These are phyloP conservation scores for Dactylella cylindrospora DNA, from an alignment of 2,329 filamentous ascomycete genomes.

Conservation along the genomic window DNA sequence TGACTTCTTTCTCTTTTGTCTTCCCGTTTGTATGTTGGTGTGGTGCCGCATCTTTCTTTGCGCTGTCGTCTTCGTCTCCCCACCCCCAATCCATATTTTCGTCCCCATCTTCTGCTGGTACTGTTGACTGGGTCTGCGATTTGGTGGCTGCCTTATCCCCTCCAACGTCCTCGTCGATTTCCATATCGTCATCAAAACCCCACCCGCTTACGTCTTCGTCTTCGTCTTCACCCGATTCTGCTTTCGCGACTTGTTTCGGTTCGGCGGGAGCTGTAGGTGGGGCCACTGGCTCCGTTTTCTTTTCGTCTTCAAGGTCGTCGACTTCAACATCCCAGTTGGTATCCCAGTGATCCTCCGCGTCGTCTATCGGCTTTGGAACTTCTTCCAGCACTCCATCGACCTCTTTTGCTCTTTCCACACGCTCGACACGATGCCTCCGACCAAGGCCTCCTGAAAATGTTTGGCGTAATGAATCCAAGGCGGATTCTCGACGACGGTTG, in stretches of 20 bases:
- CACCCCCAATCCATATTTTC: conserved; percentile 73
- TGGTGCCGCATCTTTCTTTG: conserved; percentile 40
- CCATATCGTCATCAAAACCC: conserved; percentile 55
- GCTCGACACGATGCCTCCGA: conserved; percentile 70
- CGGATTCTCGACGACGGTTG: conserved; percentile 74
- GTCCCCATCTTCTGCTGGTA: conserved; percentile 51
- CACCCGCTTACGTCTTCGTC: conserved; percentile 57
- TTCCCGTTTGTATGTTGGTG: conserved; percentile 47
- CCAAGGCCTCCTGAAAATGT: conserved; percentile 69
- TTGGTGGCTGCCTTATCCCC: conserved; percentile 1
- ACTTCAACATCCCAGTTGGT: conserved; percentile 78
- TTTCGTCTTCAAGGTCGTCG: conserved; percentile 66
- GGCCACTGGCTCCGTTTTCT: conserved; percentile 46
- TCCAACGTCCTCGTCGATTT: conserved; percentile 52
- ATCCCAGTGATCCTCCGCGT: conserved; percentile 53
- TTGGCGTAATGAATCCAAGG: conserved; percentile 72
- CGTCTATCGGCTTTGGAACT: conserved; percentile 49
- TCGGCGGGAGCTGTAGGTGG: conserved; percentile 44
- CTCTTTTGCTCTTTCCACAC: conserved; percentile 75
- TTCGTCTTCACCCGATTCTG: conserved; percentile 49
- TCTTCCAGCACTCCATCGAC: conserved; percentile 58
- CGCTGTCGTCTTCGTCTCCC: conserved; percentile 70
- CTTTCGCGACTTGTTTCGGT: conserved; percentile 24
- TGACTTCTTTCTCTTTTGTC: conserved; percentile 37
- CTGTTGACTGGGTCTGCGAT: neutral